These are phyloP conservation scores for Phoma herbarum DNA, from an alignment of 2,329 filamentous ascomycete genomes.

Conservation along the genomic window DNA sequence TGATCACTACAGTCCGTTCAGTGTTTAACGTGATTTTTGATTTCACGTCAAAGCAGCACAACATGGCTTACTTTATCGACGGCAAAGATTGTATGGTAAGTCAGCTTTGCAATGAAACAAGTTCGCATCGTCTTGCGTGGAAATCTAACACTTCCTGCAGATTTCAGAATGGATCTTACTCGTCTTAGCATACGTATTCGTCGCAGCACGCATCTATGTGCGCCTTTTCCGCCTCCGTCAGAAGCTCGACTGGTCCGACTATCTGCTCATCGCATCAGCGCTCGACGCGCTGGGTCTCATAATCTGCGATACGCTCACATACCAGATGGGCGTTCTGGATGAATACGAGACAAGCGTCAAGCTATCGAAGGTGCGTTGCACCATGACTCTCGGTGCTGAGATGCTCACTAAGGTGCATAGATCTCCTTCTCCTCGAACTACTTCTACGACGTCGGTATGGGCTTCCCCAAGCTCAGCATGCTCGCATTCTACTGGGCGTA, in stretches of 20 bases:
- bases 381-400: background rate
- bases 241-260: constrained; percentile 30
- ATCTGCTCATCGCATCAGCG: constrained; percentile 27
- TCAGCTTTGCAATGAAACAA: background rate
- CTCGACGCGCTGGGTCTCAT: constrained; percentile 26
- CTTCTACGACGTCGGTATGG: constrained; percentile 39
- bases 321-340: constrained; percentile 32
- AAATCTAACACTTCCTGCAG: constrained; percentile 8
- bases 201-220: constrained; percentile 29
- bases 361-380: constrained; percentile 29
- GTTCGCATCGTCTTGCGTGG: background rate
- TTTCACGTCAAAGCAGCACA: background rate
- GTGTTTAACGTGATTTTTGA: background rate
- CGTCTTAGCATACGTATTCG: constrained; percentile 28
- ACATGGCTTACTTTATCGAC: constrained; percentile 28
- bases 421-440: constrained; percentile 38
- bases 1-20: background rate
- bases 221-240: constrained; percentile 27
- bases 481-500: constrained; percentile 36
- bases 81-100: constrained; percentile 33
- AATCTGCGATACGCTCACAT: constrained; percentile 32
- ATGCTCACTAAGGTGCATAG: constrained; percentile 11
- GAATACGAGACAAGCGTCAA: constrained; percentile 29
- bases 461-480: constrained; percentile 38
- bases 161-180: constrained; percentile 36